phyloP scores from a whole-genome alignment of 371 early-diverging fungal genomes.

The Syncephalastrum monosporum region DNA sequence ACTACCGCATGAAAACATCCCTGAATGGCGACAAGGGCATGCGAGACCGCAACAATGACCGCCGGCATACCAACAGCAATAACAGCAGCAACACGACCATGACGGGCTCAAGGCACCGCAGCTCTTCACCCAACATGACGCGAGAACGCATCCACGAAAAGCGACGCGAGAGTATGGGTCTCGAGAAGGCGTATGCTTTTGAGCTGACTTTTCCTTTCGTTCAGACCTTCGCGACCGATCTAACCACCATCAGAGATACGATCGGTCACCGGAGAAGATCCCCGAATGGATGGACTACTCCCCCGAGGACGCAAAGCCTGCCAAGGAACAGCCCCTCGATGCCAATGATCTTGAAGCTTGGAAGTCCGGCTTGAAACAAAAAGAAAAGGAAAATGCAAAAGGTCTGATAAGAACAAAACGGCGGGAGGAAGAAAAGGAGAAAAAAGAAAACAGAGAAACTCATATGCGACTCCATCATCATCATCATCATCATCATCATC shows the following conservation, averaged over 20 bases:
- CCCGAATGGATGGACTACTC: constrained; percentile 73
- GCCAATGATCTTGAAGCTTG: constrained; percentile 62
- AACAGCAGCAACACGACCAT: constrained; percentile 9
- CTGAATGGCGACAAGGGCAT: constrained; percentile 2
- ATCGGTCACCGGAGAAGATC: constrained; percentile 30
- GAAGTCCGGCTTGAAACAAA: constrained; percentile 65
- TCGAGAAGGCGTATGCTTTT: background rate
- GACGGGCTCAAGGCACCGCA: constrained; percentile 5
- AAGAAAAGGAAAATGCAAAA: constrained; percentile 29
- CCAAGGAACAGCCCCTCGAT: constrained; percentile 39
- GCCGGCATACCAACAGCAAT: constrained; percentile 1
- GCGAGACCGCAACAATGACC: constrained; percentile 1
- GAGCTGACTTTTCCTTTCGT: background rate
- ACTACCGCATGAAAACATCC: constrained; percentile 4
- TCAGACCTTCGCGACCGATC: background rate
- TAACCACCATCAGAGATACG: constrained; percentile 2
- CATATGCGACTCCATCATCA: background rate
- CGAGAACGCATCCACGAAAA: background rate
- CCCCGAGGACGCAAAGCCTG: constrained; percentile 39
- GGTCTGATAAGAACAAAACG: background rate
- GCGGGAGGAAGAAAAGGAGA: no score
- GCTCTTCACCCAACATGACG: no score
- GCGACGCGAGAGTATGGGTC: constrained; percentile 19
- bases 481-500: no score
- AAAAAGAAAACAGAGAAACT: background rate